Evolutionary conservation across 2,329 filamentous ascomycete genomes (phyloP), one percentile per base, ranked within the genome.

Genomic region (Eurotiales sp.): DNA sequence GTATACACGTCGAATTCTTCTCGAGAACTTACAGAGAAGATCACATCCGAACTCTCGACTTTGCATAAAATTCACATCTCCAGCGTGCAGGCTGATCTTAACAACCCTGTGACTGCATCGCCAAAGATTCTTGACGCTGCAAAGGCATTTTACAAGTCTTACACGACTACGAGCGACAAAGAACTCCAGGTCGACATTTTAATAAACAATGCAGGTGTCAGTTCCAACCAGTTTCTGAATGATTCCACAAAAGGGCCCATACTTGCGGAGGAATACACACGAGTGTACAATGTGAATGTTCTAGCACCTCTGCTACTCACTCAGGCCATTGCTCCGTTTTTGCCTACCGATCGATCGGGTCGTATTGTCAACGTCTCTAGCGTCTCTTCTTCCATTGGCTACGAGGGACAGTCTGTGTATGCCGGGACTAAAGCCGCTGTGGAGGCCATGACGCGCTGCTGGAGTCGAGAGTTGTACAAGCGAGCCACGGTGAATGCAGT

Each of bases 151-250:
- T 58, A 57, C 46, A 53, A 53, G 27, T 51, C 54, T 8, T 74
- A 83, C 62, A 8, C 51, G 2, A 30, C 30, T 15, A 59, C 43
- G 0, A 60, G 58, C 4, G 63, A 69, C 52, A 44, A 47, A 22
- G 73, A 75, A 52, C 81, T 90, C 64, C 82, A 86, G 62, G 78
- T 95, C 62, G 88, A 95, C 71, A 88, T 95, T 55, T 75, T 95
- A 46, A 75, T 95, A 75, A 95, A 95, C 78, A 95, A 95, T 68
- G 90, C 90, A 30, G 90, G 88, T 22, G 75, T 83, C 1, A 72
- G 77, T 5, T 67, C 64, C 10, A 69, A 75, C 58, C 65, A 68
- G 21, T 61, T 81, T 23, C 72, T 80, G 27, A 93, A 93, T 71
- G 80, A 85, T 59, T 66, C 73, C 21, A 72, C 87, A 19, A 78